Evolutionary conservation across 1,139 yeast species (phyloP), one percentile per base, ranked within the genome.

Genomic region (Yamadazyma blattariae): DNA sequence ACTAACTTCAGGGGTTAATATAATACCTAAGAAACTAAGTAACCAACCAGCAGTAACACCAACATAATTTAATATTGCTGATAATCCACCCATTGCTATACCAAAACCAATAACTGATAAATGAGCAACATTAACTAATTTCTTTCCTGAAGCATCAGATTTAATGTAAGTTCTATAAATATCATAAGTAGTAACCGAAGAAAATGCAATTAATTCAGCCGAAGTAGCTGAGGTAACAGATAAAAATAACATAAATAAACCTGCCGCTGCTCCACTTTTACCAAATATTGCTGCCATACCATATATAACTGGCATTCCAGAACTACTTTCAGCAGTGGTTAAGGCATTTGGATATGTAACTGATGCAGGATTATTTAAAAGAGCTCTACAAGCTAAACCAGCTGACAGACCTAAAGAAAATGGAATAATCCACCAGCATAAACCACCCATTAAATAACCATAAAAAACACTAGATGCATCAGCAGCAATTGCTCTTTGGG

Each of bases 401-500:
- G 61, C 57, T 12, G 61, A 51, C 18, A 64, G 49, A 5, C 67
- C 69, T 25, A 65, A 45, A 14, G 60, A 54, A 44, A 59, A 59
- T 18, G 73, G 73, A 33, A 67, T 56, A 14, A 57, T 51, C 35
- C 58, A 48, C 73, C 74, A 67, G 37, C 65, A 57, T n/a, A 65
- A 28, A 11, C 67, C 71, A 25, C 74, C 74, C 27, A 59, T 30
- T 19, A 61, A 42, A 43, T 67, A 67, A 10, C 70, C 71, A 16
- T 36, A 31, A 42, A 66, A 51, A 5, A 60, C 65, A 42, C 59
- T 51, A 5, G 50, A 46, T 5, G 70, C 53, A 10, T 59, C 54
- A 2, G 71, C 56, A 27, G 73, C 71, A 43, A 69, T 62, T 9
- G 74, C 70, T 48, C 66, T 64, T 46, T 64, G 51, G 54, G 52